Percentiles rank a stretch among this genome's conserved stretches.
Evolutionary conservation across 805 yeast species (phyloP).

Genomic region (Nakazawaea ernobii): DNA sequence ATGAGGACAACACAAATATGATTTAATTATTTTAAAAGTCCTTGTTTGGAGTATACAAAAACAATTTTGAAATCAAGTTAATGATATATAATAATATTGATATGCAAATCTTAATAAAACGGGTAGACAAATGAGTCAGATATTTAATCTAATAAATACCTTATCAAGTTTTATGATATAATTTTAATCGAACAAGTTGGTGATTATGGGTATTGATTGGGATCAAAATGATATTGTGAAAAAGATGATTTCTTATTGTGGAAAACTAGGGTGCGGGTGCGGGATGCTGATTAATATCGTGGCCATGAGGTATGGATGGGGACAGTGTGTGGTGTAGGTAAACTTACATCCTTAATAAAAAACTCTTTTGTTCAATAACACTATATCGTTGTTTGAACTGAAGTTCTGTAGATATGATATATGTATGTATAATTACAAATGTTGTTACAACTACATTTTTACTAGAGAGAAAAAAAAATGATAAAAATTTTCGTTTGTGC

Average conservation of each 20-base stretch:
- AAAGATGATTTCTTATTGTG: not conserved
- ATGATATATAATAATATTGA: not conserved
- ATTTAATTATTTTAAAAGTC: slow-evolving; percentile 18
- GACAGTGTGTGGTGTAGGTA: no score
- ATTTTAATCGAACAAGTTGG: not conserved
- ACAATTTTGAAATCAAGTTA: not conserved
- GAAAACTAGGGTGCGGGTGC: not conserved
- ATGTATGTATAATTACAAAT: no score
- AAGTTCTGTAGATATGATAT: no score
- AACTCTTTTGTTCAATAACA: no score
- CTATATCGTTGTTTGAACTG: no score
- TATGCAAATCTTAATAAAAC: slow-evolving; percentile 7
- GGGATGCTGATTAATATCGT: no score
- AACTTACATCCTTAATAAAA: no score
- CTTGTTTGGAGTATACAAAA: not conserved
- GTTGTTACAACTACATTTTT: no score
- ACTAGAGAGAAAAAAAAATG: no score
- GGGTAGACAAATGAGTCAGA: slow-evolving; percentile 1
- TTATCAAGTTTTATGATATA: not conserved
- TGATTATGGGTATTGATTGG: not conserved
- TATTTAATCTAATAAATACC: slow-evolving; percentile 17
- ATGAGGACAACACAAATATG: slow-evolving; percentile 10
- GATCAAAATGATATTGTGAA: not conserved
- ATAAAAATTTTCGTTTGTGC: no score
- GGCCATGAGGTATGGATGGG: no score